A percentile compares a stretch with the other conserved stretches of the same genome.
phyloP scores from a whole-genome alignment of 768 basidiomycete species.

The Leccinum obscurum region DNA sequence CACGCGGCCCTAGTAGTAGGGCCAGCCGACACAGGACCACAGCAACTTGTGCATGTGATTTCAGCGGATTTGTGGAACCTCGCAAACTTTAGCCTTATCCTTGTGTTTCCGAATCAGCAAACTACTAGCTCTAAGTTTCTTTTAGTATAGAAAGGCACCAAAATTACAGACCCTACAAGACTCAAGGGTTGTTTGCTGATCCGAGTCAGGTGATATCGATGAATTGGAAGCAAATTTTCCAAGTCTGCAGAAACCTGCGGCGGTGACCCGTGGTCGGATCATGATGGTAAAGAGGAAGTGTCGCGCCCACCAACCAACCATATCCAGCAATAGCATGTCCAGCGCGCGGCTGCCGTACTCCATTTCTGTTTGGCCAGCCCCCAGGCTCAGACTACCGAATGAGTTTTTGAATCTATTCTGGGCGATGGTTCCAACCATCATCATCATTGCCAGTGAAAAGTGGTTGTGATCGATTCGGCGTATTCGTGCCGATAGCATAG shows the following conservation, averaged over 20 bases:
- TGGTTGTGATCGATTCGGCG: too few relatives aligned
- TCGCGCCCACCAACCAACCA: not conserved
- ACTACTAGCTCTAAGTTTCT: not conserved
- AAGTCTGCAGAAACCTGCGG: not conserved
- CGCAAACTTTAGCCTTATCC: not conserved
- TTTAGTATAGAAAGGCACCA: not conserved
- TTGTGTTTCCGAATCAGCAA: not conserved
- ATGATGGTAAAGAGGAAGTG: not conserved
- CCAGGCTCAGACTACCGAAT: not conserved
- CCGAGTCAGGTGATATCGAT: not conserved
- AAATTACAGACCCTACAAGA: not conserved
- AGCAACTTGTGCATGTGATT: not conserved
- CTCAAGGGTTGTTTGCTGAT: not conserved
- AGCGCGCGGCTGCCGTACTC: not conserved
- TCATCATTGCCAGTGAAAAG: not conserved
- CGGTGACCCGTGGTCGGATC: not conserved
- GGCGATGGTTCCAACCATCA: not conserved
- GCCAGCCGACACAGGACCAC: not conserved
- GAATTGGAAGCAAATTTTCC: not conserved
- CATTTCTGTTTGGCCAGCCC: not conserved
- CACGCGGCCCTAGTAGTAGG: not conserved
- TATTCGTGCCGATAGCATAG: too few relatives aligned
- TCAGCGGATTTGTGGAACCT: not conserved
- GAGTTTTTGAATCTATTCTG: not conserved
- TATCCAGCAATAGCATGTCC: too few relatives aligned